These are phyloP conservation scores for Trametes punicea DNA, from an alignment of 768 basidiomycete genomes.

Conservation along the genomic window DNA sequence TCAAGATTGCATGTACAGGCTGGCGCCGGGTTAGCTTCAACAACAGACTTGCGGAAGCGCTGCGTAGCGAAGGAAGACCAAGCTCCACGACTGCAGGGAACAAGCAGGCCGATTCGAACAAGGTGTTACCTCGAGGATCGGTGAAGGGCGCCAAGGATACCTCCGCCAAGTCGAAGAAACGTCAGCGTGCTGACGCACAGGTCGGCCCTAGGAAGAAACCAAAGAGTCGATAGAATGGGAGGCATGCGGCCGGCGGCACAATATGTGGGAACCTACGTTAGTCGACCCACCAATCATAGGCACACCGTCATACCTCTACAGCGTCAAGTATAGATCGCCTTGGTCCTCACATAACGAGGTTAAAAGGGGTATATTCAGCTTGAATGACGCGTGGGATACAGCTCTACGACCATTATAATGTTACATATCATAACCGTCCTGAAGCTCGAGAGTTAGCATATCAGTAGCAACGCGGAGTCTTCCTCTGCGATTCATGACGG, in stretches of 20 bases:
- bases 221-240: neutral
- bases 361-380: neutral
- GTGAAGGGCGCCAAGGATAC: too few relatives aligned
- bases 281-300: too few relatives aligned
- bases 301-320: too few relatives aligned
- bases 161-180: too few relatives aligned
- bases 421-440: constrained; percentile 2
- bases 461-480: neutral
- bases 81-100: neutral
- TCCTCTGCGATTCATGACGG: neutral
- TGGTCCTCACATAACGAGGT: too few relatives aligned
- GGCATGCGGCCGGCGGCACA: neutral
- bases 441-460: neutral
- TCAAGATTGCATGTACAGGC: constrained; percentile 8
- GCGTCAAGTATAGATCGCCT: too few relatives aligned
- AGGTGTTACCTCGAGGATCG: too few relatives aligned
- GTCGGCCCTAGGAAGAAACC: neutral
- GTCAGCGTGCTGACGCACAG: too few relatives aligned
- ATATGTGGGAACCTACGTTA: neutral
- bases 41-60: neutral
- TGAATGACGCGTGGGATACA: constrained; percentile 1
- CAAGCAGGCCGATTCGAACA: too few relatives aligned
- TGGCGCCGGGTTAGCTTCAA: constrained; percentile 16
- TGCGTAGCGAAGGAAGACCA: neutral
- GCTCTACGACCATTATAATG: neutral